These are phyloP conservation scores for Camelina neglecta DNA, from an alignment of 345 rosid species.

Conservation along the genomic window DNA sequence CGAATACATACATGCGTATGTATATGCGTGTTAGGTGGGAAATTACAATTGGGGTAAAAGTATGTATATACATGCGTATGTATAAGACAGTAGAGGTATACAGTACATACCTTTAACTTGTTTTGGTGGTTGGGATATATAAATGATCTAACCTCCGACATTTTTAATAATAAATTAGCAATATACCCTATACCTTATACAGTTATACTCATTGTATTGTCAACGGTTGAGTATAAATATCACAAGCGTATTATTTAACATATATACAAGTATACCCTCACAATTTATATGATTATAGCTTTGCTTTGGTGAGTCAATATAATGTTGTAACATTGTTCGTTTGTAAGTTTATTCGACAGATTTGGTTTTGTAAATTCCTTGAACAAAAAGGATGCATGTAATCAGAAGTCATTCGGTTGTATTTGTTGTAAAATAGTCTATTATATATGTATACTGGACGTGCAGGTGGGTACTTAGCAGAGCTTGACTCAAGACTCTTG, in stretches of 20 bases:
- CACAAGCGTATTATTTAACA: background rate
- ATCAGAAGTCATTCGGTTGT: background rate
- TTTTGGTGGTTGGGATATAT: conserved; percentile 43
- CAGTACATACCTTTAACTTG: background rate
- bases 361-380: background rate
- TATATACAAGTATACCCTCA: background rate
- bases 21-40: conserved; percentile 27
- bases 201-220: background rate
- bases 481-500: background rate
- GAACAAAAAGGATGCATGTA: background rate
- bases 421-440: too few species aligned
- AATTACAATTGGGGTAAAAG: background rate
- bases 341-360: background rate
- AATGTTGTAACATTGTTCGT: background rate
- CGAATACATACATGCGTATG: conserved; percentile 3
- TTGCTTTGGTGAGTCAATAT: background rate
- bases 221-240: background rate
- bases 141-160: conserved; percentile 40
- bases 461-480: background rate
- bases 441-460: background rate
- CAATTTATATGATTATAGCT: background rate
- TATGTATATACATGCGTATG: too few species aligned
- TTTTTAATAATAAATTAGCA: conserved; percentile 3
- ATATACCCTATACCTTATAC: background rate
- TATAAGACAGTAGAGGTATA: background rate